A percentile compares a stretch with the other conserved stretches of the same genome.
These are phyloP conservation scores for Ettlia oleoabundans DNA, from an alignment of 139 green algal species.

Conservation along the genomic window DNA sequence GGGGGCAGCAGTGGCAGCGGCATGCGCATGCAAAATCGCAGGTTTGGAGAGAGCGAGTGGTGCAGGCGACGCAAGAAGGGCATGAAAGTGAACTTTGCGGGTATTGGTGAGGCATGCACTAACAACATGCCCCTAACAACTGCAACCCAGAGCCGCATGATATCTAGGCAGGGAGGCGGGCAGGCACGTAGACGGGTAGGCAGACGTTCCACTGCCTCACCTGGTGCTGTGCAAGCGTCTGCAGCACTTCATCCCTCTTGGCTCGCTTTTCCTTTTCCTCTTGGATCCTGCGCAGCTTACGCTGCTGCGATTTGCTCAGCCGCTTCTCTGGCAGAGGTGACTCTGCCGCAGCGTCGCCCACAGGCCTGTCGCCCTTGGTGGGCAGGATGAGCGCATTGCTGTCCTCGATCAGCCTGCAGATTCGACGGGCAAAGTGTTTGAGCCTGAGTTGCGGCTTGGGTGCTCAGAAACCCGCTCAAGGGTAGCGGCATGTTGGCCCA, in stretches of 20 bases:
- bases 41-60: background rate
- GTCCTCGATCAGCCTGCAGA: slow-evolving; percentile 28
- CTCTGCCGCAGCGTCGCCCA: background rate
- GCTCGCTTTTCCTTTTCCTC: slow-evolving; percentile 67
- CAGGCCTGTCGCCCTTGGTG: background rate
- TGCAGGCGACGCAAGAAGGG: too few relatives aligned
- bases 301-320: slow-evolving; percentile 74
- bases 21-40: background rate
- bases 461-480: background rate
- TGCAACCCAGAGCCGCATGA: too few relatives aligned
- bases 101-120: too few relatives aligned
- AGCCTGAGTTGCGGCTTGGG: too few relatives aligned
- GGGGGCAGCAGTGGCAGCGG: background rate
- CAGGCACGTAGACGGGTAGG: background rate
- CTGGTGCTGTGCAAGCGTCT: slow-evolving; percentile 43
- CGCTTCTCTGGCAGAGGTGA: background rate
- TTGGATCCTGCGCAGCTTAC: slow-evolving; percentile 77
- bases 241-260: slow-evolving; percentile 45
- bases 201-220: background rate
- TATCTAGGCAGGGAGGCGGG: too few relatives aligned
- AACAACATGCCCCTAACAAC: too few relatives aligned
- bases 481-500: background rate
- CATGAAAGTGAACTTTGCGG: too few relatives aligned
- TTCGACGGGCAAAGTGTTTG: background rate
- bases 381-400: slow-evolving; percentile 59